Conservation (phyloP, 305 asterid species). For the Fraxinus platypoda region DNA sequence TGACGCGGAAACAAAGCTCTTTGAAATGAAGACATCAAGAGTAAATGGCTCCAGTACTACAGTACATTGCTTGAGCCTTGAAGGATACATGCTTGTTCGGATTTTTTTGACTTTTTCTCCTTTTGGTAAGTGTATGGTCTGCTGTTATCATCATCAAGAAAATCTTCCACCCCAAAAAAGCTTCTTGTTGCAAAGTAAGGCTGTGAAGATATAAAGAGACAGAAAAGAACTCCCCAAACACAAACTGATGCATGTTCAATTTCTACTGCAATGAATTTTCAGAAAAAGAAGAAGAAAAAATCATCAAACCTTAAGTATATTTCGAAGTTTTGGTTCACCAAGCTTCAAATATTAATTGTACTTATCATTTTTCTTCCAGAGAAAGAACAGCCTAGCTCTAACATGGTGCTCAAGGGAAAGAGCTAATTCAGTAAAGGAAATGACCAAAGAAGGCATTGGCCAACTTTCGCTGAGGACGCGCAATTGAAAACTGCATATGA, state of each 20-base stretch:
- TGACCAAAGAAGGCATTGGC: neutral
- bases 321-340: neutral
- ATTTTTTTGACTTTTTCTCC: too few species aligned
- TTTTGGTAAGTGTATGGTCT: too few species aligned
- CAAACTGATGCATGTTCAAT: neutral
- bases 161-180: conserved; percentile 95
- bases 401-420: neutral
- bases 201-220: conserved; percentile 41
- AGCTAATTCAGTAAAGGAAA: neutral
- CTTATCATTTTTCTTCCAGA: neutral
- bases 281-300: too few species aligned
- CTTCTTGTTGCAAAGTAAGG: conserved; percentile 68
- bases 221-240: neutral
- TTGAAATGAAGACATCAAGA: too few species aligned
- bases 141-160: neutral
- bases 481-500: too few species aligned
- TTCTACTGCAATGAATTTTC: neutral
- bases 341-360: neutral
- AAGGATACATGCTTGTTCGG: too few species aligned
- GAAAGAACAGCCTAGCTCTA: too few species aligned
- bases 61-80: too few species aligned
- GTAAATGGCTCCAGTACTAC: too few species aligned
- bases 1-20: too few species aligned
- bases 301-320: neutral
- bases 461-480: too few species aligned